Percentiles rank a stretch among this genome's conserved stretches.
These are phyloP conservation scores for Botrytis squamosa DNA, from an alignment of 2,329 filamentous ascomycete species.

Conservation along the genomic window DNA sequence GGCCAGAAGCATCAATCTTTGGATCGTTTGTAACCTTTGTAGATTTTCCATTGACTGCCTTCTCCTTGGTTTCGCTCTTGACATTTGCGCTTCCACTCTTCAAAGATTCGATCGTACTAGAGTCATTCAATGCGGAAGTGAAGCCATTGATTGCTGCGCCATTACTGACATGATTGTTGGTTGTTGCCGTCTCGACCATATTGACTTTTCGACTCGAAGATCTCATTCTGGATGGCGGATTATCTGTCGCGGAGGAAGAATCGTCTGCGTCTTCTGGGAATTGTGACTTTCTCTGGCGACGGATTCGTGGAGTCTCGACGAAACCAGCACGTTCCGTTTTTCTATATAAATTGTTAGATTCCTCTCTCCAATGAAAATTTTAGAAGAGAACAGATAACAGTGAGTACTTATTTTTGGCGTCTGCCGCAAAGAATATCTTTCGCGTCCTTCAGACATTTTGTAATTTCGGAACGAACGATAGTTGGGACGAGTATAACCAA, in stretches of 20 bases:
- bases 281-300: slow-evolving; percentile 42
- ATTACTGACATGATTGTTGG: slow-evolving; percentile 27
- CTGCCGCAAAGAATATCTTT: slow-evolving; percentile 39
- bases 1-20: slow-evolving; percentile 61
- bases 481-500: not conserved
- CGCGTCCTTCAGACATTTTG: slow-evolving; percentile 38
- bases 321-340: slow-evolving; percentile 52
- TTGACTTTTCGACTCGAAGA: slow-evolving; percentile 31
- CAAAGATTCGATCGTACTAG: slow-evolving; percentile 17
- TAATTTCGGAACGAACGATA: slow-evolving; percentile 7
- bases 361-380: not conserved
- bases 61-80: slow-evolving; percentile 21
- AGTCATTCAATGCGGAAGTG: slow-evolving; percentile 21
- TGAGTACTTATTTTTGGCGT: slow-evolving; percentile 38
- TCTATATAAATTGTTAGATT: slow-evolving; percentile 39
- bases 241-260: slow-evolving; percentile 39
- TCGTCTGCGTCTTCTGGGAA: slow-evolving; percentile 38
- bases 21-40: slow-evolving; percentile 59
- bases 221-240: slow-evolving; percentile 26
- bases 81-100: slow-evolving; percentile 21
- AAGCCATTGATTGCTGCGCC: slow-evolving; percentile 22
- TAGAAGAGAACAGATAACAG: not conserved
- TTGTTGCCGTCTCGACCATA: slow-evolving; percentile 30
- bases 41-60: slow-evolving; percentile 53
- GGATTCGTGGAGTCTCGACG: slow-evolving; percentile 51